These are phyloP conservation scores for Cryoendolithus antarcticus DNA, from an alignment of 2,329 filamentous ascomycete species.

Conservation along the genomic window DNA sequence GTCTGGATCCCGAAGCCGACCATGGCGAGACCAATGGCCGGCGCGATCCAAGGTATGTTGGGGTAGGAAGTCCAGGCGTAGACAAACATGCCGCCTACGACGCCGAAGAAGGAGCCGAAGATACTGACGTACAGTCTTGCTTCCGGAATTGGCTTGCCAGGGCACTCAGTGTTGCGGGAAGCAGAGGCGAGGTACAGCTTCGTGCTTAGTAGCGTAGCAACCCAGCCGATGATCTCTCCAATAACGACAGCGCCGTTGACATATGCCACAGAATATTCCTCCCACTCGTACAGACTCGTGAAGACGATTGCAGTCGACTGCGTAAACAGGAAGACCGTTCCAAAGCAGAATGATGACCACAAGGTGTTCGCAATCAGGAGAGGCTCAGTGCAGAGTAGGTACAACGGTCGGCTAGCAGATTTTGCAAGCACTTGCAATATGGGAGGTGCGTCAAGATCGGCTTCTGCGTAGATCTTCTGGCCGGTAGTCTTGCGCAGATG, in stretches of 20 bases:
- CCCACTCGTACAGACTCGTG: conserved; percentile 27
- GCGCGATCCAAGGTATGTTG: conserved; percentile 34
- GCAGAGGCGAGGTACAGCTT: conserved; percentile 31
- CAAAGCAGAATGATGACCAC: conserved; percentile 36
- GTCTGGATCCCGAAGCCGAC: conserved; percentile 39
- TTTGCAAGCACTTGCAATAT: conserved; percentile 22
- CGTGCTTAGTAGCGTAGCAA: conserved; percentile 21
- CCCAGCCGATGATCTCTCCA: conserved; percentile 33
- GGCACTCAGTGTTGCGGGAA: conserved; percentile 23
- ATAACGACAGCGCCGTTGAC: conserved; percentile 35
- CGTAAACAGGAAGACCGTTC: conserved; percentile 38
- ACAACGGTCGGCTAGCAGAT: conserved; percentile 21
- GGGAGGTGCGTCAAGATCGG: conserved; percentile 23
- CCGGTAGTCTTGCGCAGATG: conserved; percentile 21
- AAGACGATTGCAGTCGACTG: conserved; percentile 36
- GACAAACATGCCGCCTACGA: conserved; percentile 38
- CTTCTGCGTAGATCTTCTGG: conserved; percentile 18
- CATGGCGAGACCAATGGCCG: conserved; percentile 34
- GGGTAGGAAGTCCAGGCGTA: conserved; percentile 39
- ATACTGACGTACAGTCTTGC: conserved; percentile 34
- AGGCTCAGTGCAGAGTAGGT: conserved; percentile 37
- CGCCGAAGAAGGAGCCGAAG: conserved; percentile 32
- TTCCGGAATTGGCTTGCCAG: conserved; percentile 30
- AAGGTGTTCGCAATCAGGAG: conserved; percentile 37
- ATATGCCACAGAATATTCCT: conserved; percentile 30